These are phyloP conservation scores for Tagetes patula DNA, from an alignment of 129 eudicot species.

Conservation along the genomic window DNA sequence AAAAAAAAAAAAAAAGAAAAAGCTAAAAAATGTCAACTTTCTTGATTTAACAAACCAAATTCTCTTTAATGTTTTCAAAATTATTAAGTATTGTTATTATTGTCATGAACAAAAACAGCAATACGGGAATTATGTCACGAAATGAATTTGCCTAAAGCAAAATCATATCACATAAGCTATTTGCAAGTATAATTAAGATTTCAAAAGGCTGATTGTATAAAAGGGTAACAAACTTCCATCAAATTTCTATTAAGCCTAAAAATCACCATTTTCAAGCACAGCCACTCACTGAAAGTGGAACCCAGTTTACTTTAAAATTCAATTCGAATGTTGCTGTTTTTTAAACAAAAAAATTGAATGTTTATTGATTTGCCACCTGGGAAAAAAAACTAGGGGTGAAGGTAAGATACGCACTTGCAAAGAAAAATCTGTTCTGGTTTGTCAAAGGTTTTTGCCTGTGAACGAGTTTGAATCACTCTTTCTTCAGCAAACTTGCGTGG, in stretches of 20 bases:
- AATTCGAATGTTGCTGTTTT: background rate
- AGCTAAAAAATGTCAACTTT: background rate
- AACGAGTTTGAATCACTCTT: slow-evolving; percentile 37
- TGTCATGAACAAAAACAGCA: background rate
- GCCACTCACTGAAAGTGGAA: background rate
- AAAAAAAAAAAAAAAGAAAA: slow-evolving; percentile 1
- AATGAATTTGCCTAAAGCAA: background rate
- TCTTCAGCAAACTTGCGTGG: slow-evolving; percentile 59
- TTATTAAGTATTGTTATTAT: background rate
- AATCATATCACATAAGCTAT: background rate
- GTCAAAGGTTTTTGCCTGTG: slow-evolving; percentile 33
- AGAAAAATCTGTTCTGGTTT: slow-evolving; percentile 47
- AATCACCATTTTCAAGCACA: slow-evolving; percentile 3
- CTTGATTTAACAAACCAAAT: background rate
- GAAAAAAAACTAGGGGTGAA: background rate
- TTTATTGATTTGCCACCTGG: background rate
- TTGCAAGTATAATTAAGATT: background rate
- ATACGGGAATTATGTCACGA: background rate
- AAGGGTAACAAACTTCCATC: background rate
- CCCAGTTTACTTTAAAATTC: background rate
- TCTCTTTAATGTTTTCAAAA: background rate
- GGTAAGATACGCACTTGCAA: slow-evolving; percentile 62
- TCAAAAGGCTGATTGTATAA: background rate
- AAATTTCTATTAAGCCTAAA: background rate
- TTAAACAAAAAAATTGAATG: background rate